Evolutionary conservation across 352 stramenopile genomes (phyloP).

Genomic region (Globisporangium recalcitrans): DNA sequence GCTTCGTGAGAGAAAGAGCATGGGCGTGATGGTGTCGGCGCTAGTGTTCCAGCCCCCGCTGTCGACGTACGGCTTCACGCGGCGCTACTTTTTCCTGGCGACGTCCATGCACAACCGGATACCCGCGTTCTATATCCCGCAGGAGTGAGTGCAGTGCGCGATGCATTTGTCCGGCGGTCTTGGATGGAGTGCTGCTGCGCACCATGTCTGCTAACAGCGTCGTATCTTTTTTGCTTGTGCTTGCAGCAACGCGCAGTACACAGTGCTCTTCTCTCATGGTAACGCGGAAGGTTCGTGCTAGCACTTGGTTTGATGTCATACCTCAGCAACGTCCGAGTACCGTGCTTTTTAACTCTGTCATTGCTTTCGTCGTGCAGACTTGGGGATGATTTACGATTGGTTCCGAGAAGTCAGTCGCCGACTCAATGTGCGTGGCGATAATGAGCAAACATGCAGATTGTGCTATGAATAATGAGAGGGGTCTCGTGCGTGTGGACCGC

Average conservation of each 20-base stretch:
- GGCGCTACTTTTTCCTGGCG: constrained; percentile 92
- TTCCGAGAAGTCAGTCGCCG: constrained; percentile 90
- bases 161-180: constrained; percentile 1
- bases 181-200: background rate
- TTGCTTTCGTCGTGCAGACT: constrained; percentile 41
- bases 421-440: constrained; percentile 40
- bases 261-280: constrained; percentile 95
- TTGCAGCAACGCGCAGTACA: constrained; percentile 88
- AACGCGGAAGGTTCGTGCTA: constrained; percentile 93
- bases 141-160: constrained; percentile 43
- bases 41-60: constrained; percentile 88
- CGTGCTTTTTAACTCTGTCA: constrained; percentile 1
- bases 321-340: no score
- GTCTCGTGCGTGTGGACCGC: background rate
- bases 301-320: no score
- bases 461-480: background rate
- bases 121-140: constrained; percentile 93
- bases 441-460: background rate
- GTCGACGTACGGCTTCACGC: constrained; percentile 66
- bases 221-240: background rate
- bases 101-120: constrained; percentile 88
- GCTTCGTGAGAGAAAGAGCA: constrained; percentile 21
- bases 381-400: constrained; percentile 98
- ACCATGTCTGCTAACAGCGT: background rate
- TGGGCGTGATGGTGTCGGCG: constrained; percentile 76